These are phyloP conservation scores for Agaricus bisporus DNA, from an alignment of 768 basidiomycete species.

Conservation along the genomic window DNA sequence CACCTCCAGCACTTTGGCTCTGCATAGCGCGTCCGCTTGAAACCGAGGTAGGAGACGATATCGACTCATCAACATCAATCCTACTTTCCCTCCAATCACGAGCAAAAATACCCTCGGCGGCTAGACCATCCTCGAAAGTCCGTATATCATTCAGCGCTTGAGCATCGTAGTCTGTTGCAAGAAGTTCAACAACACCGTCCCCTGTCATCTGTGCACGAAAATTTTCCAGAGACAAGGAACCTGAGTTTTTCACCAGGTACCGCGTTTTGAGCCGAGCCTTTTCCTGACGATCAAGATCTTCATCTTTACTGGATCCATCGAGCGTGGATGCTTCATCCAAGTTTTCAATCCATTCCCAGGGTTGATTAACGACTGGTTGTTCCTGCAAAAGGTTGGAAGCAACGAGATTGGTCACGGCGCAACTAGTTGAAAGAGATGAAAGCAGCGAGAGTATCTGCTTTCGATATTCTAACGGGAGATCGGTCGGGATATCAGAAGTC, in stretches of 20 bases:
- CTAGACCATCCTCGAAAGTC: constrained; percentile 61
- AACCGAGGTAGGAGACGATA: constrained; percentile 13
- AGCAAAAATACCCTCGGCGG: constrained; percentile 57
- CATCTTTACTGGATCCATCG: constrained; percentile 38
- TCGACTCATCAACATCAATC: constrained; percentile 32
- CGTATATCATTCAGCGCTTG: constrained; percentile 39
- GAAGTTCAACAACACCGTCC: constrained; percentile 38
- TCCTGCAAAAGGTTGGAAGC: constrained; percentile 44
- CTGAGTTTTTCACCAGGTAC: constrained; percentile 51
- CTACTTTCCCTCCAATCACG: constrained; percentile 78
- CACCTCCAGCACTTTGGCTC: neutral
- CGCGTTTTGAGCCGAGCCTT: constrained; percentile 28
- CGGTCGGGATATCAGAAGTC: constrained; percentile 45
- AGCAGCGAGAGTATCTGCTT: constrained; percentile 54
- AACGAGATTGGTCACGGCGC: constrained; percentile 50
- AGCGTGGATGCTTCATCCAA: constrained; percentile 49
- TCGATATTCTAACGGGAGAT: constrained; percentile 51
- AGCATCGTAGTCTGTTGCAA: constrained; percentile 23
- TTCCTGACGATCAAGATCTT: constrained; percentile 34
- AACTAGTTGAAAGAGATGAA: constrained; percentile 43
- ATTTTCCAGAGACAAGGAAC: constrained; percentile 65
- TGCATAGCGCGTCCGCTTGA: constrained; percentile 17
- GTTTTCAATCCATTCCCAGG: constrained; percentile 87
- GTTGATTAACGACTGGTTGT: constrained; percentile 58
- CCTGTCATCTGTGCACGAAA: constrained; percentile 65